Percentiles rank a stretch among this genome's conserved stretches.
phyloP scores from a whole-genome alignment of 2,329 filamentous ascomycete species.

The Ploettnerulaceae sp. region DNA sequence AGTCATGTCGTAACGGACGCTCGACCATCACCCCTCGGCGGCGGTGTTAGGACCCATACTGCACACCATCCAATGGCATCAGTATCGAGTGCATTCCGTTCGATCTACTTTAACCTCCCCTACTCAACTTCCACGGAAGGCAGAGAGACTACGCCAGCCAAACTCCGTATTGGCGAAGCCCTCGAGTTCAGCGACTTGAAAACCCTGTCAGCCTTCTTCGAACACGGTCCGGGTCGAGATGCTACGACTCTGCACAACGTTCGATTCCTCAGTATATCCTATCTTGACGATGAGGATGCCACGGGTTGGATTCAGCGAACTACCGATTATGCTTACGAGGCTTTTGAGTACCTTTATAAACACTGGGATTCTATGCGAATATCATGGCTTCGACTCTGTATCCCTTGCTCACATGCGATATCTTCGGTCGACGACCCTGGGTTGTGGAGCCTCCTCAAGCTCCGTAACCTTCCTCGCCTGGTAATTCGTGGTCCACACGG shows the following conservation, averaged over 20 bases:
- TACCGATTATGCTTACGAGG: conserved; percentile 18
- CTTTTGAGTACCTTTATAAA: conserved; percentile 17
- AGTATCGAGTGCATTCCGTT: conserved; percentile 9
- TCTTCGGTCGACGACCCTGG: conserved; percentile 19
- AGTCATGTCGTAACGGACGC: conserved; percentile 14
- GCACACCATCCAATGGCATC: conserved; percentile 9
- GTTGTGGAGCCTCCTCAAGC: conserved; percentile 21
- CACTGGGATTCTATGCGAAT: conserved; percentile 15
- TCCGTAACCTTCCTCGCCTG: conserved; percentile 17
- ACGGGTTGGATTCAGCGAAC: conserved; percentile 10
- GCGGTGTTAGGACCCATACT: conserved; percentile 7
- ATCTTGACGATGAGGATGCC: conserved; percentile 13
- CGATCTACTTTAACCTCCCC: conserved; percentile 8
- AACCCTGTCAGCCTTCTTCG: conserved; percentile 15
- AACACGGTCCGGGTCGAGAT: conserved; percentile 14
- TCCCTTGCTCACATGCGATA: conserved; percentile 12
- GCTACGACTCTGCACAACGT: conserved; percentile 10
- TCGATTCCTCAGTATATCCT: conserved; percentile 16
- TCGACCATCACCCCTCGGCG: conserved; percentile 9
- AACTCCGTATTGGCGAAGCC: conserved; percentile 15
- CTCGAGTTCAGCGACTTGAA: conserved; percentile 15
- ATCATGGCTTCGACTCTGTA: conserved; percentile 18
- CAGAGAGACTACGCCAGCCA: conserved; percentile 11
- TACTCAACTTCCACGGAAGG: conserved; percentile 10
- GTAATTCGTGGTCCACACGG: conserved; percentile 13